Base-by-base conservation (phyloP, 169 alveolate genomes). In the Cryptosporidium ubiquitum region DNA sequence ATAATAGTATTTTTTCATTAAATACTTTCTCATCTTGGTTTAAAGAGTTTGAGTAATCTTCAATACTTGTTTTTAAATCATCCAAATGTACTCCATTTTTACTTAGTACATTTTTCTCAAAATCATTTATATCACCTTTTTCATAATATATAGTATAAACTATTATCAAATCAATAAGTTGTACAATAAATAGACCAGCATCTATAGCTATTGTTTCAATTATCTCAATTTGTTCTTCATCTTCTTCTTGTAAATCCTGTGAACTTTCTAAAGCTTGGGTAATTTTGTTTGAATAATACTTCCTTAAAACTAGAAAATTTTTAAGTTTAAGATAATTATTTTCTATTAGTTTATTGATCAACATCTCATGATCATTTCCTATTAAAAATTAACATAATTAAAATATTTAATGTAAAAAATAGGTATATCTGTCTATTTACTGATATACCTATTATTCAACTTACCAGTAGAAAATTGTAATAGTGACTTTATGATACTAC, bases 131-230 rank as follows among this genome's bases (percentile, higher is more conserved):
- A 5, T 58, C 31, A 0, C 60, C 23, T 40, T 79, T 42, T 26
- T 26, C 64, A 33, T 39, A 79, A 20, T 61, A 79, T 18, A 40
- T 44, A 3, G 68, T 61, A 31, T 64, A 79, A 26, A 64, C 31
- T 14, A 64, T 5, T 73, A 79, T 79, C 2, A 79, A 26, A 14
- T 79, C 89, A 42, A 79, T 79, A 2, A 79, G 49, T 29, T 79
- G 89, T 16, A 79, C 68, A 33, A 64, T 61, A 61, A 79, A 79
- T 5, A 79, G 51, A 6, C 89, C 89, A 20, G 89, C 89, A 79
- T 79, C 75, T 0, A 61, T 26, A 42, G 75, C 79, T 35, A 61
- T 3, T 12, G 89, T 61, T 42, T 79, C 75, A 37, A 44, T 35
- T 37, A 79, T 79, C 16, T 79, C 89, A 35, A 33, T 58, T 33